phyloP scores from a whole-genome alignment of 352 stramenopile genomes.

The Globisporangium okanoganense region DNA sequence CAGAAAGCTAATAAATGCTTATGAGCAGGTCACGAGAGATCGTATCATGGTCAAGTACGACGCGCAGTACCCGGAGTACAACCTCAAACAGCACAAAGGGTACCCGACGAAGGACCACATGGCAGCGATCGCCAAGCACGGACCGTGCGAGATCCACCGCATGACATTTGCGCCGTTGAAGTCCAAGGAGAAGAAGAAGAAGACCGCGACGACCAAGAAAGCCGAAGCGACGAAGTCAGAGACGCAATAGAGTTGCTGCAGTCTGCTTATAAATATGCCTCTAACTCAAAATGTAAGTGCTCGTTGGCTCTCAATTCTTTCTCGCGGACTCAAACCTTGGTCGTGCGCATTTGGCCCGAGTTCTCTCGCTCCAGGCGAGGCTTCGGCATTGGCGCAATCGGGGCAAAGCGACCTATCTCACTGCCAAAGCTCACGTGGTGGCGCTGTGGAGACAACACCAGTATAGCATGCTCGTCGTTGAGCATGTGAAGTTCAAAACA shows the following conservation, averaged over 20 bases:
- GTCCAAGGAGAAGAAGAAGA: conserved; percentile 34
- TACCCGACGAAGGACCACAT: conserved; percentile 95
- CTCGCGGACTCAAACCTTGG: conserved; percentile 1
- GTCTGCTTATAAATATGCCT: conserved; percentile 6
- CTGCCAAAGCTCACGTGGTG: conserved; percentile 14
- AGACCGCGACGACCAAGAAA: conserved; percentile 13
- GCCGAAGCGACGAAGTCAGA: conserved; percentile 8
- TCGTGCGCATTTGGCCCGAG: not conserved
- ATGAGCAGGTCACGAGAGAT: conserved; percentile 90
- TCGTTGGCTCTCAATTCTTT: conserved; percentile 1
- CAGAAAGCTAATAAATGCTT: too few species aligned
- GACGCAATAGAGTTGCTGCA: not conserved
- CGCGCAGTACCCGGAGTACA: conserved; percentile 91
- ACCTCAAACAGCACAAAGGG: conserved; percentile 96
- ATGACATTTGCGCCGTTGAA: conserved; percentile 97
- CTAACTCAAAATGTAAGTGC: conserved; percentile 1
- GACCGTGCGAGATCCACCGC: conserved; percentile 93
- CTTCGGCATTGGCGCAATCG: conserved; percentile 16
- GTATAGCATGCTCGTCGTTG: conserved; percentile 18
- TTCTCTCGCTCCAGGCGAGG: not conserved
- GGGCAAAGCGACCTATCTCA: not conserved
- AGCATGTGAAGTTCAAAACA: conserved; percentile 70
- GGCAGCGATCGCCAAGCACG: conserved; percentile 81
- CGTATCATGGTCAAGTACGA: conserved; percentile 96
- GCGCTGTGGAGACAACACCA: conserved; percentile 15